Conservation (phyloP, 129 eudicot genomes). For the Lactuca sativa region DNA sequence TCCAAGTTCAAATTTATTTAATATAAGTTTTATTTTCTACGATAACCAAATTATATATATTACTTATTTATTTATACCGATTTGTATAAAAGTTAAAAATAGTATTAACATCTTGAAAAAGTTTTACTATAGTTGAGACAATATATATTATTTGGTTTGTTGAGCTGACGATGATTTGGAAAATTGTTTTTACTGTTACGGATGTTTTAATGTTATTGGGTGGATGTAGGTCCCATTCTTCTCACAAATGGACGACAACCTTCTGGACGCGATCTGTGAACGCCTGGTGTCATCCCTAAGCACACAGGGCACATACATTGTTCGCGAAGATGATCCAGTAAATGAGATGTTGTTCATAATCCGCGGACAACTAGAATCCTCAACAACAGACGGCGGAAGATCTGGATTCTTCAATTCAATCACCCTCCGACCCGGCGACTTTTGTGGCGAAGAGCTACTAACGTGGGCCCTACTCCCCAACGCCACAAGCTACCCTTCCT, state of each 20-base stretch:
- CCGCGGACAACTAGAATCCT: slow-evolving; percentile 88
- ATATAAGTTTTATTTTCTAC: too few species aligned
- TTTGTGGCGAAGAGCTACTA: slow-evolving; percentile 87
- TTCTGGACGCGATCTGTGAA: slow-evolving; percentile 88
- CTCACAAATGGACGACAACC: slow-evolving; percentile 90
- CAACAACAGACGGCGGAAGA: slow-evolving; percentile 89
- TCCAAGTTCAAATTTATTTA: too few species aligned
- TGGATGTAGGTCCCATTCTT: slow-evolving; percentile 76
- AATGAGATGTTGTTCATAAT: slow-evolving; percentile 83
- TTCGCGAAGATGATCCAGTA: slow-evolving; percentile 86
- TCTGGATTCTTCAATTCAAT: slow-evolving; percentile 89
- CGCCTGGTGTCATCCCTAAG: slow-evolving; percentile 76
- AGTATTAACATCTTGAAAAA: too few species aligned
- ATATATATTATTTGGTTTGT: too few species aligned
- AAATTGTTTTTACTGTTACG: too few species aligned
- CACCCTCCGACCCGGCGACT: slow-evolving; percentile 89
- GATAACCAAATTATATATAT: too few species aligned
- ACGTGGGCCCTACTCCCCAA: slow-evolving; percentile 91
- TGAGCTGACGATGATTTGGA: too few species aligned
- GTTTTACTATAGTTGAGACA: too few species aligned
- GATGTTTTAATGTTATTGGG: too few species aligned
- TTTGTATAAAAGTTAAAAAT: too few species aligned
- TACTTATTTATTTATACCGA: too few species aligned
- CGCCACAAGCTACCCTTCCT: slow-evolving; percentile 64
- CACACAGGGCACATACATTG: slow-evolving; percentile 66